Base-by-base conservation (phyloP, 768 basidiomycete genomes). In the Boletus speciosus region DNA sequence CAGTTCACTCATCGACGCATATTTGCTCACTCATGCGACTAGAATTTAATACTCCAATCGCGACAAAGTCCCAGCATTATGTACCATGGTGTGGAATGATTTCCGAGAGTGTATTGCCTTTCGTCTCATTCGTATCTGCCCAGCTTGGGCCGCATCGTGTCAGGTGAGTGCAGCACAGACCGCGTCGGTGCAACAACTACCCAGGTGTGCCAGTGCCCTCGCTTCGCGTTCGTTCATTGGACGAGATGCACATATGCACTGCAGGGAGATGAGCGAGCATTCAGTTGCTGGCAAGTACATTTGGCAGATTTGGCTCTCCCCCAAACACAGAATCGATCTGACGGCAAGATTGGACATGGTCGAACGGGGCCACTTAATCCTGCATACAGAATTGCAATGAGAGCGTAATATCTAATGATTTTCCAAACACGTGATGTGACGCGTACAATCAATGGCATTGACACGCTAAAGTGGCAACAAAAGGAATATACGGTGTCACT, bases 361-460 rank as follows among this genome's bases (percentile, higher is more conserved):
- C 31, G 27, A 50, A 32, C 45, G 8, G 23, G 23, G 10, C 16
- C 31, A n/a, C 14, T 10, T 10, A 3, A 21, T 10, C 31, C 31
- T 32, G 14, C 34, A 35, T 35, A 35, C 19, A 21, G 19, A 39
- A 39, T 23, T 23, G 25, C 25, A 25, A 25, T 4, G 25, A 12
- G 41, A 16, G 15, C 16, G 4, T 43, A 21, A 11, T 5, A 7
- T 23, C 25, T n/a, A 40, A 7, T 65, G 63, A 51, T 52, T 57
- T 60, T 52, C 21, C 38, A 37, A 47, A 23, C 66, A 68, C 66
- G 61, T 66, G 66, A 66, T 55, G 21, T 47, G 27, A 51, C 63
- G 40, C 66, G 49, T 16, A 31, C 23, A 11, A 32, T 32, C 11
- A 11, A 12, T 35, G 48, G 19, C 19, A 19, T 19, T 19, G 19